Evolutionary conservation across 805 yeast genomes (phyloP).

Genomic region (Phaffomyces thermotolerans): DNA sequence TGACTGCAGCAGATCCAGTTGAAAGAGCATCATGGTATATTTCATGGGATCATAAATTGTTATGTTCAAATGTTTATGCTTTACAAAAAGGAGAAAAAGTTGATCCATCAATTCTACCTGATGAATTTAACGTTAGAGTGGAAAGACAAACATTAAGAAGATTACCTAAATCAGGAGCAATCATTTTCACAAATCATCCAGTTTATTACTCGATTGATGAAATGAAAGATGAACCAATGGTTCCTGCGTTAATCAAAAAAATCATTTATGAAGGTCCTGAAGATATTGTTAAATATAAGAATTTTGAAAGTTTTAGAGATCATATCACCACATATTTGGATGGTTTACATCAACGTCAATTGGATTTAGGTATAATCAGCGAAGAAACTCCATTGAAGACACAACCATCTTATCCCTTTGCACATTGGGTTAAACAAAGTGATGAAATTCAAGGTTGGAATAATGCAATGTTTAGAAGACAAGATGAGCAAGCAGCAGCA

Average conservation of each 20-base stretch:
- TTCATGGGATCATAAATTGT: conserved; percentile 63
- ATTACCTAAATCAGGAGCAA: conserved; percentile 56
- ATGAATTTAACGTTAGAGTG: conserved; percentile 58
- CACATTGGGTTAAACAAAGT: conserved; percentile 37
- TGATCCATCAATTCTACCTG: conserved; percentile 36
- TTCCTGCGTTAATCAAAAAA: conserved; percentile 58
- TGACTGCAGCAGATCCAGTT: conserved; percentile 55
- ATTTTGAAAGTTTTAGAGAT: conserved; percentile 50
- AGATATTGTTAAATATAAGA: conserved; percentile 56
- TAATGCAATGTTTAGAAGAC: conserved; percentile 21
- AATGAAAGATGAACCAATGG: conserved; percentile 72
- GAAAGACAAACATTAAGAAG: conserved; percentile 68
- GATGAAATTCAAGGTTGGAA: conserved; percentile 38
- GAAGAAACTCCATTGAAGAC: conserved; percentile 54
- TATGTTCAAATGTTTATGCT: conserved; percentile 49
- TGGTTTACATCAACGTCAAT: conserved; percentile 48
- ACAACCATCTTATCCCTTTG: conserved; percentile 56
- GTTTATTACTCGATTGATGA: conserved; percentile 74
- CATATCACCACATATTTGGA: conserved; percentile 55
- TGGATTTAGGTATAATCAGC: conserved; percentile 45
- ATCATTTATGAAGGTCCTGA: conserved; percentile 62
- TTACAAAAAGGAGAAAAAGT: conserved; percentile 38
- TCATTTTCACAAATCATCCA: conserved; percentile 71
- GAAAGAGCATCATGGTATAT: conserved; percentile 74
- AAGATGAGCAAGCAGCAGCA: conserved; percentile 17